These are phyloP conservation scores for Ambrosia trifida DNA, from an alignment of 129 eudicot species.

Conservation along the genomic window DNA sequence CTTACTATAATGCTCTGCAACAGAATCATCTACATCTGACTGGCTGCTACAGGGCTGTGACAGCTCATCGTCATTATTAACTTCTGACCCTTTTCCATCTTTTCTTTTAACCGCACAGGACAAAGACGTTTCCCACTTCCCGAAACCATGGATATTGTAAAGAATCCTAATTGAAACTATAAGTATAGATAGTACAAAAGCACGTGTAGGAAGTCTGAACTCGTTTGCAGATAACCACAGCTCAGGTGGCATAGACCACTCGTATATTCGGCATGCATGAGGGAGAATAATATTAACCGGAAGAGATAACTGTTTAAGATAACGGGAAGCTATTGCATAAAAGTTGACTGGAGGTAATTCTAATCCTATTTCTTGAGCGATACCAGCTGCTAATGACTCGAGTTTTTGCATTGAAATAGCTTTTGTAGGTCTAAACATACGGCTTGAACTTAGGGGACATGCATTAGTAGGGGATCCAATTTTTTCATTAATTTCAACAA, in stretches of 20 bases:
- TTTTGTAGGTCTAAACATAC: slow-evolving; percentile 66
- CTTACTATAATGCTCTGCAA: slow-evolving; percentile 16
- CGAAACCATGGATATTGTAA: slow-evolving; percentile 71
- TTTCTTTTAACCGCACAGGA: slow-evolving; percentile 29
- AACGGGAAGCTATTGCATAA: slow-evolving; percentile 67
- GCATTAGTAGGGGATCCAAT: slow-evolving; percentile 47
- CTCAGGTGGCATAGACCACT: slow-evolving; percentile 90
- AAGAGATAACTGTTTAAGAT: slow-evolving; percentile 57
- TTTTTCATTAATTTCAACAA: slow-evolving; percentile 57
- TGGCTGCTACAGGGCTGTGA: slow-evolving; percentile 14
- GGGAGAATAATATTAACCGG: slow-evolving; percentile 56
- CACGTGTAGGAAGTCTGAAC: slow-evolving; percentile 70
- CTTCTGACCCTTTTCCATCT: slow-evolving; percentile 16
- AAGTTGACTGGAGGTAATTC: slow-evolving; percentile 84
- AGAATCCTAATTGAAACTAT: slow-evolving; percentile 68
- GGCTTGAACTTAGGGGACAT: slow-evolving; percentile 60
- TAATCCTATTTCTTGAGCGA: slow-evolving; percentile 54
- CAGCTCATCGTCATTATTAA: slow-evolving; percentile 28
- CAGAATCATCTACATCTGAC: slow-evolving; percentile 24
- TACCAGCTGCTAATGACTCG: slow-evolving; percentile 63
- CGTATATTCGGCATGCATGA: slow-evolving; percentile 56
- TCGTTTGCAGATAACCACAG: slow-evolving; percentile 66
- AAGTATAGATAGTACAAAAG: slow-evolving; percentile 63
- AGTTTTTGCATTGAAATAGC: slow-evolving; percentile 53
- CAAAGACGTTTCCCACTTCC: slow-evolving; percentile 70